Base-by-base conservation (phyloP, 441 rosid species). In the Adansonia gregorii region DNA sequence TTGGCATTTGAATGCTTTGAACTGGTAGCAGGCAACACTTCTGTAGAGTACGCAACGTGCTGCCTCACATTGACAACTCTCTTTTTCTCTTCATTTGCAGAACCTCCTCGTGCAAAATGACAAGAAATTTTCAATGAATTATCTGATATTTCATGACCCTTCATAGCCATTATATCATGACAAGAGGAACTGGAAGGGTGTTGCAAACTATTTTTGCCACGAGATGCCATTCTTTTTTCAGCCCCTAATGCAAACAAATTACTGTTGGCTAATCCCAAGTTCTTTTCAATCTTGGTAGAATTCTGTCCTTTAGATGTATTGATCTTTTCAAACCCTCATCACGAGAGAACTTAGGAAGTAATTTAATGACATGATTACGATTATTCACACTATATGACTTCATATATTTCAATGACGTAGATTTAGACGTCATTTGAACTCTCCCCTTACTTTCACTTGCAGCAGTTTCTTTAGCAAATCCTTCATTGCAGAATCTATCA, bases 381-480 rank as follows among this genome's bases (percentile, higher is more conserved):
- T 76, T 58, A 80, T 43, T 58, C 60, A 60, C 14, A 73, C 48
- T 51, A 65, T 48, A 24, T 19, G 78, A 74, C 49, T 51, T 68
- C 52, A 75, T 56, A 76, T 75, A 75, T 55, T 58, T 81, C 41
- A 76, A 80, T 27, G 83, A 76, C 71, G 9, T 14, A 41, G 83
- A 77, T 78, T 75, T 83, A 39, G 51, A 55, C 59, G 67, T 39
- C 56, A 60, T 56, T 75, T 10, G 15, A 65, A 54, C 56, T 45
- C 72, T 59, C 56, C 54, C 78, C 74, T 80, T 73, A 41, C 52
- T 54, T n/a, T 66, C 74, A 49, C 14, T 68, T 14, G 55, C 67
- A 35, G 59, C 31, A 68, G 43, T 64, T 45, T 31, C 54, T 22
- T 66, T 48, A 58, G 58, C 39, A 64, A 19, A 64, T 35, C 73